These are phyloP conservation scores for Musa balbisiana DNA, from an alignment of 202 grass and related monocot genomes.

Conservation along the genomic window DNA sequence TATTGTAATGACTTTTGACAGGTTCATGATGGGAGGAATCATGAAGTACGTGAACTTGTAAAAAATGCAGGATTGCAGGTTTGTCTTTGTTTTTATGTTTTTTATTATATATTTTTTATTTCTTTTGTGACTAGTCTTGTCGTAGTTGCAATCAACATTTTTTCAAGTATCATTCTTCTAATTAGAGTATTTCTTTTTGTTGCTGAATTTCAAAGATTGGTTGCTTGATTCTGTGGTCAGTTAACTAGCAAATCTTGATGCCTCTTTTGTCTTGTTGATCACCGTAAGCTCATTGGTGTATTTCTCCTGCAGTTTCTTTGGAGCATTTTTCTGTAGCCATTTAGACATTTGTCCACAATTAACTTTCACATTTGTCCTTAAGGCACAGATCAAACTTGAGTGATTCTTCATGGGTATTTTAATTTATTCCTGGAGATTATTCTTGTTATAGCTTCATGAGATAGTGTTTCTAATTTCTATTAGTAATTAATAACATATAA, in stretches of 20 bases:
- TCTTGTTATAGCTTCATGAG: neutral
- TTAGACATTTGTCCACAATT: neutral
- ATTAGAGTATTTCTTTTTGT: neutral
- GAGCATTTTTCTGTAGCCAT: neutral
- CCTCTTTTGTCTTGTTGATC: neutral
- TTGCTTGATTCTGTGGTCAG: neutral
- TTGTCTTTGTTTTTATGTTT: conserved; percentile 21
- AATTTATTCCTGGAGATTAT: neutral
- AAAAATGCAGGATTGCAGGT: conserved; percentile 83
- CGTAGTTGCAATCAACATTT: neutral
- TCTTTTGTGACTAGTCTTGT: neutral
- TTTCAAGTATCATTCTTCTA: neutral
- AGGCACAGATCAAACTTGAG: neutral
- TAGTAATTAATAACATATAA: neutral
- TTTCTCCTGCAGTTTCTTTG: neutral
- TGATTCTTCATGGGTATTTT: neutral
- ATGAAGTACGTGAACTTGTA: conserved; percentile 91
- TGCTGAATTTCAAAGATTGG: neutral
- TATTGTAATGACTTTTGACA: conserved; percentile 27
- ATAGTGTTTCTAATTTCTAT: neutral
- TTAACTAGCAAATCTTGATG: too few species aligned
- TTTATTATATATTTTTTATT: conserved; percentile 13
- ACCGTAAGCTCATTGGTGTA: neutral
- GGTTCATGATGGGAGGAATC: conserved; percentile 98
- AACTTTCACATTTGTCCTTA: neutral